Evolutionary conservation across 345 rosid species (phyloP).

Genomic region (Punica granatum): DNA sequence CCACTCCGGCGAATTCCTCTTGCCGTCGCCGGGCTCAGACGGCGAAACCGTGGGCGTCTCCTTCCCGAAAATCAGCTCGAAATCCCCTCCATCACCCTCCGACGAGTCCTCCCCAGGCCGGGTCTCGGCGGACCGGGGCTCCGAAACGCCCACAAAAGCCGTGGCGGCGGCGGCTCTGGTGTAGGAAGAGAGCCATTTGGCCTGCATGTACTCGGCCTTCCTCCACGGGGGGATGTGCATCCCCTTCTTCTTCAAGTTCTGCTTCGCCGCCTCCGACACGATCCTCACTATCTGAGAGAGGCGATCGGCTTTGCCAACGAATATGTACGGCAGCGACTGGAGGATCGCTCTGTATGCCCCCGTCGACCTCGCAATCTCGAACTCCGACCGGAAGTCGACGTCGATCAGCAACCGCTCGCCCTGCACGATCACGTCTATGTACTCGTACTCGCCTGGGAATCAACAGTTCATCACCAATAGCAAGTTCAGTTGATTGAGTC

Average conservation of each 20-base stretch:
- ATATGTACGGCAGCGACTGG: conserved; percentile 64
- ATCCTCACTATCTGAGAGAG: conserved; percentile 54
- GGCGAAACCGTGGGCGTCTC: conserved; percentile 19
- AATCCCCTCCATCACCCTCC: neutral
- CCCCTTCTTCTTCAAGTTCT: conserved; percentile 84
- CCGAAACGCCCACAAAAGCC: neutral
- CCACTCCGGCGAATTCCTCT: conserved; percentile 14
- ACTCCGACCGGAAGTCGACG: conserved; percentile 73
- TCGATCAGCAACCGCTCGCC: conserved; percentile 68
- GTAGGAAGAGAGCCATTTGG: conserved; percentile 75
- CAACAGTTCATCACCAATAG: neutral
- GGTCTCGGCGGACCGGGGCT: neutral
- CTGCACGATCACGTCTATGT: conserved; percentile 52
- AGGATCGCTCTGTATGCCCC: conserved; percentile 58
- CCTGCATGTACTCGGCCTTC: conserved; percentile 65
- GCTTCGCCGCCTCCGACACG: conserved; percentile 62
- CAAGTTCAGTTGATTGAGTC: neutral
- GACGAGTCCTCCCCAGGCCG: neutral
- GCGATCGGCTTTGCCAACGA: conserved; percentile 66
- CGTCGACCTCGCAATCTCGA: conserved; percentile 84
- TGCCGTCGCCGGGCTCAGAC: conserved; percentile 17
- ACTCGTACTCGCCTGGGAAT: conserved; percentile 67
- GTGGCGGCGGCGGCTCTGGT: conserved; percentile 19
- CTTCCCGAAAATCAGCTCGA: conserved; percentile 7
- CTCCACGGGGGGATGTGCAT: conserved; percentile 92